Percentiles rank a stretch among this genome's conserved stretches.
Conservation (phyloP, 1,284 basidiomycete genomes). For the Bondarzewia mesenterica region DNA sequence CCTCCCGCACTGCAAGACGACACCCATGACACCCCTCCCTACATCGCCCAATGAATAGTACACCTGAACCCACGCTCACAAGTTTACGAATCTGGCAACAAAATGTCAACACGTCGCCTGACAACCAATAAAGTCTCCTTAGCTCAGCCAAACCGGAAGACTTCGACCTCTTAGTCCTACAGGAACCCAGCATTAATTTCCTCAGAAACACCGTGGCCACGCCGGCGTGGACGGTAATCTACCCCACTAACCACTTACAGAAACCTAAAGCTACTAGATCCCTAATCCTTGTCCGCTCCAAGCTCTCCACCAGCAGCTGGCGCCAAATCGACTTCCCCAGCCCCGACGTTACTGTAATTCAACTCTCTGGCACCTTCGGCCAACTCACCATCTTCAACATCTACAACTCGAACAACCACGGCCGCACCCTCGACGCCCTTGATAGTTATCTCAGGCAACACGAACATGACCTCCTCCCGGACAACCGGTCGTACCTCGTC, state of each 20-base stretch:
- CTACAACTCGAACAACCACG: constrained; percentile 25
- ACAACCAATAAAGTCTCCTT: not conserved
- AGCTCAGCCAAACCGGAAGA: not conserved
- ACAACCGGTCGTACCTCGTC: constrained; percentile 5
- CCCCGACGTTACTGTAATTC: constrained; percentile 22
- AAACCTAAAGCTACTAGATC: constrained; percentile 12
- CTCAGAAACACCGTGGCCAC: constrained; percentile 11
- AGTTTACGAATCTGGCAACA: not conserved
- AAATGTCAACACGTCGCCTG: not conserved
- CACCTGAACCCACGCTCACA: not conserved
- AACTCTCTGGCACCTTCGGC: constrained; percentile 9
- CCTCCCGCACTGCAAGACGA: no score
- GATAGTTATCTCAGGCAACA: not conserved
- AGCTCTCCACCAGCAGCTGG: constrained; percentile 20
- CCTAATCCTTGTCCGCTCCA: constrained; percentile 21
- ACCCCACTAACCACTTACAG: constrained; percentile 16
- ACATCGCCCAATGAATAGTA: not conserved
- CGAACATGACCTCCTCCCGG: not conserved
- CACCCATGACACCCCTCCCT: not conserved
- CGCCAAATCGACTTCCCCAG: constrained; percentile 13
- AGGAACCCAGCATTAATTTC: constrained; percentile 26
- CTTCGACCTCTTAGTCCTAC: constrained; percentile 10
- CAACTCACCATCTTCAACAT: constrained; percentile 25
- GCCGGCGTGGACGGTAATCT: constrained; percentile 20
- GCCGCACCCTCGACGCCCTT: constrained; percentile 14